Percentiles rank a stretch among this genome's conserved stretches.
phyloP scores from a whole-genome alignment of 2,329 filamentous ascomycete genomes.

The Cylindrodendrum hubeiense region DNA sequence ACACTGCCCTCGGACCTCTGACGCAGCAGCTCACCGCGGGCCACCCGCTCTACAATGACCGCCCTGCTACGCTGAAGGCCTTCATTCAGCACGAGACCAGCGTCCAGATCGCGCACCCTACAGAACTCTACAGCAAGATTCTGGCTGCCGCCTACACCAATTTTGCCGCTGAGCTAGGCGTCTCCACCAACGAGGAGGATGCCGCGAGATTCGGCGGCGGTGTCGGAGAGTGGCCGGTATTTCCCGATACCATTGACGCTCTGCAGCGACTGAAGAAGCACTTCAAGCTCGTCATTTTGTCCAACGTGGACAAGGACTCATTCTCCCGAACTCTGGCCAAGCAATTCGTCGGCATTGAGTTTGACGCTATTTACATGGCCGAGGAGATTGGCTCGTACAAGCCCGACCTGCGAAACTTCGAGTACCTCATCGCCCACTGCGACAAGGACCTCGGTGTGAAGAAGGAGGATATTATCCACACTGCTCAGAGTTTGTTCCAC shows the following conservation, averaged over 20 bases:
- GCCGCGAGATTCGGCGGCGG: slow-evolving; percentile 61
- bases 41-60: slow-evolving; percentile 50
- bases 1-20: slow-evolving; percentile 62
- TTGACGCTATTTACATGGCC: slow-evolving; percentile 76
- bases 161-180: slow-evolving; percentile 56
- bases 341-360: slow-evolving; percentile 59
- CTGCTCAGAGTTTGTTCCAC: slow-evolving; percentile 74
- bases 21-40: slow-evolving; percentile 53
- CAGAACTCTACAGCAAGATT: slow-evolving; percentile 68
- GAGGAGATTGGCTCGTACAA: slow-evolving; percentile 80
- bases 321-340: slow-evolving; percentile 38
- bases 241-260: slow-evolving; percentile 67
- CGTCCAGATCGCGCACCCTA: slow-evolving; percentile 65
- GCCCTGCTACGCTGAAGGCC: slow-evolving; percentile 53
- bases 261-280: slow-evolving; percentile 59
- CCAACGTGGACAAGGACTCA: slow-evolving; percentile 65
- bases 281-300: slow-evolving; percentile 70
- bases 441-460: slow-evolving; percentile 65
- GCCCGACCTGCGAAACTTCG: slow-evolving; percentile 72
- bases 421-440: slow-evolving; percentile 69
- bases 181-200: slow-evolving; percentile 51
- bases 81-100: slow-evolving; percentile 60
- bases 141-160: slow-evolving; percentile 59
- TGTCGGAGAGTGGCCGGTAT: slow-evolving; percentile 66
- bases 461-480: slow-evolving; percentile 69